Conservation (phyloP, 306 rosid species). For the Astragalus glycyphyllos region DNA sequence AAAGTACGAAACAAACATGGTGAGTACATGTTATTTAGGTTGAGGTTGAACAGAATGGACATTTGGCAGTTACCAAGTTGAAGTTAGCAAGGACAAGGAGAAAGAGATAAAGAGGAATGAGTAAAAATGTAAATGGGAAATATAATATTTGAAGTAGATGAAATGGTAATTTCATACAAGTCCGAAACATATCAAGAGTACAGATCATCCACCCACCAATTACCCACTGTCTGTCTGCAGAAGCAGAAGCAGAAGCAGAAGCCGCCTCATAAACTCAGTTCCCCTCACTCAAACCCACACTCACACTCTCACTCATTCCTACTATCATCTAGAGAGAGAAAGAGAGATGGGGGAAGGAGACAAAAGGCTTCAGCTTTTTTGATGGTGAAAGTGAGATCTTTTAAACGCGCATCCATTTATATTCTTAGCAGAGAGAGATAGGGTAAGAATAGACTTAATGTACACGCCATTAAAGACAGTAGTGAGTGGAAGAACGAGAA, state of each 20-base stretch:
- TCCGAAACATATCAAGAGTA: conserved; percentile 1
- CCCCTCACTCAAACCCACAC: conserved; percentile 38
- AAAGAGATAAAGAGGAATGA: background rate
- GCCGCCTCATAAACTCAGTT: conserved; percentile 77
- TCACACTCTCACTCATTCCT: conserved; percentile 24
- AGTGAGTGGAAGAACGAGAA: background rate
- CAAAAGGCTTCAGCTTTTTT: conserved; percentile 60
- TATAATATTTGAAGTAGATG: conserved; percentile 6
- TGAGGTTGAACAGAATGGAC: too few relatives aligned
- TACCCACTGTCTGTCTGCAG: conserved; percentile 53
- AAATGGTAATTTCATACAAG: conserved; percentile 38
- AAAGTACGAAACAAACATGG: too few relatives aligned
- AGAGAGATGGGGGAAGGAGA: conserved; percentile 44
- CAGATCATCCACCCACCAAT: conserved; percentile 52
- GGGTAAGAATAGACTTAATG: conserved; percentile 44
- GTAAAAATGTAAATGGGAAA: background rate
- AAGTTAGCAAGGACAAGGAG: background rate
- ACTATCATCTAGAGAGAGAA: background rate
- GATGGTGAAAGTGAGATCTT: conserved; percentile 61
- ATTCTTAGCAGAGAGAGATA: conserved; percentile 24
- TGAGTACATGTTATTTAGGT: too few relatives aligned
- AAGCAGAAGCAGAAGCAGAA: conserved; percentile 70
- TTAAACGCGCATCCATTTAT: conserved; percentile 47
- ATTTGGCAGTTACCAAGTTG: too few relatives aligned
- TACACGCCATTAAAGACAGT: conserved; percentile 52